A percentile compares a stretch with the other conserved stretches of the same genome.
Evolutionary conservation across 805 yeast genomes (phyloP).

Genomic region (Metschnikowia shivogae): DNA sequence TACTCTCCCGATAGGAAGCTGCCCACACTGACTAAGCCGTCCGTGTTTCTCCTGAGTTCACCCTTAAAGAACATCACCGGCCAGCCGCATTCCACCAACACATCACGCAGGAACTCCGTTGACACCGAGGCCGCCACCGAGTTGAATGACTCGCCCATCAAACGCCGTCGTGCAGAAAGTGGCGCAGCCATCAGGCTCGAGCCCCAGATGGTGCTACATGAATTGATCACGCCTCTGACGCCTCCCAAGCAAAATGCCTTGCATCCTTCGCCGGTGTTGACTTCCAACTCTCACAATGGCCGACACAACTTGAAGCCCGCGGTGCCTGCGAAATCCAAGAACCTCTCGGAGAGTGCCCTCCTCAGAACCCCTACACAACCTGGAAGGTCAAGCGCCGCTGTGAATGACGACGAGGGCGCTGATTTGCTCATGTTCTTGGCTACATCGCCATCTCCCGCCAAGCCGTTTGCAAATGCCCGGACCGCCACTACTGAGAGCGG

Average conservation of each 20-base stretch:
- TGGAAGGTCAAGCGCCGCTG: conserved; percentile 17
- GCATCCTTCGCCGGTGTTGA: conserved; percentile 30
- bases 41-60: conserved; percentile 32
- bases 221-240: conserved; percentile 25
- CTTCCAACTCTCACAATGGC: conserved; percentile 6
- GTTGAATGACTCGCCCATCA: conserved; percentile 31
- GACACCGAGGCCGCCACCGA: conserved; percentile 12
- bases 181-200: conserved; percentile 14
- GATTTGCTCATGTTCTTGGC: conserved; percentile 77
- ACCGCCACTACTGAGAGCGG: conserved; percentile 11
- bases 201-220: conserved; percentile 30
- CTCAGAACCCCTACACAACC: conserved; percentile 39
- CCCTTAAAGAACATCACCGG: conserved; percentile 27
- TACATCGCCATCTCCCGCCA: conserved; percentile 72
- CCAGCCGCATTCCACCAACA: neutral
- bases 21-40: conserved; percentile 37
- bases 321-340: conserved; percentile 30
- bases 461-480: conserved; percentile 33
- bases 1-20: conserved; percentile 38
- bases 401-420: conserved; percentile 64
- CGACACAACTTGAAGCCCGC: conserved; percentile 9
- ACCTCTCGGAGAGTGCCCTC: conserved; percentile 5
- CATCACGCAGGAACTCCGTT: conserved; percentile 9
- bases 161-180: conserved; percentile 18
- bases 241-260: conserved; percentile 21